Conservation (phyloP, 768 basidiomycete species). For the Lactarius tabidus region DNA sequence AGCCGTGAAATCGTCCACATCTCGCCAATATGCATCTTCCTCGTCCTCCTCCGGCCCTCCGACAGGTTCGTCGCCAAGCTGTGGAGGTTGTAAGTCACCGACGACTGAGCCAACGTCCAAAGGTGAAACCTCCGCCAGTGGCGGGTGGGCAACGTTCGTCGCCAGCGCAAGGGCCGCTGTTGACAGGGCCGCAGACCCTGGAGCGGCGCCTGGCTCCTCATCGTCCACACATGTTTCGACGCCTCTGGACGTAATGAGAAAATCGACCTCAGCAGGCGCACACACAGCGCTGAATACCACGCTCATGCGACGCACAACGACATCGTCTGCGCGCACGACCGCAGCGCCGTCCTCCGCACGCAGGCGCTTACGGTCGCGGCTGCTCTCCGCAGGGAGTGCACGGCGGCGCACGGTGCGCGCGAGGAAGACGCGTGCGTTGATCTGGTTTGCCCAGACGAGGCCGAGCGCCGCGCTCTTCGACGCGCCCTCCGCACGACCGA, state of each 20-base stretch:
- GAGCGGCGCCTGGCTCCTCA: not conserved
- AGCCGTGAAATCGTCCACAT: conserved; percentile 19
- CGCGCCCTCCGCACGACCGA: conserved; percentile 57
- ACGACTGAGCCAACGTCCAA: conserved; percentile 22
- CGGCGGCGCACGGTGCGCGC: conserved; percentile 68
- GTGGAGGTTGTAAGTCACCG: conserved; percentile 6
- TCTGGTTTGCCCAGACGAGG: conserved; percentile 89
- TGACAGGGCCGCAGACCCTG: not conserved
- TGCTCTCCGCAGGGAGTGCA: conserved; percentile 41
- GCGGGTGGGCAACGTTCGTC: conserved; percentile 1
- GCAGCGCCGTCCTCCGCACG: conserved; percentile 22
- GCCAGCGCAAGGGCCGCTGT: not conserved
- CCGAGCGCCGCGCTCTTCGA: conserved; percentile 83
- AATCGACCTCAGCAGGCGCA: conserved; percentile 62
- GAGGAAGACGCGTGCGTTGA: conserved; percentile 83
- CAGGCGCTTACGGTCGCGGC: conserved; percentile 33
- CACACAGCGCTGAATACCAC: conserved; percentile 73
- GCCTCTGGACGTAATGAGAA: conserved; percentile 62
- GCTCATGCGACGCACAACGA: conserved; percentile 65
- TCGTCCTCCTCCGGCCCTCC: conserved; percentile 21
- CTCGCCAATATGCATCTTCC: conserved; percentile 24
- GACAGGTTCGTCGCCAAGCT: not conserved
- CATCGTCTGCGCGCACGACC: conserved; percentile 36
- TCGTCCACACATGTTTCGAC: conserved; percentile 32
- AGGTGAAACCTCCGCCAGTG: conserved; percentile 15